phyloP scores from a whole-genome alignment of 2,329 filamentous ascomycete genomes.

The Fusarium bactridioides region DNA sequence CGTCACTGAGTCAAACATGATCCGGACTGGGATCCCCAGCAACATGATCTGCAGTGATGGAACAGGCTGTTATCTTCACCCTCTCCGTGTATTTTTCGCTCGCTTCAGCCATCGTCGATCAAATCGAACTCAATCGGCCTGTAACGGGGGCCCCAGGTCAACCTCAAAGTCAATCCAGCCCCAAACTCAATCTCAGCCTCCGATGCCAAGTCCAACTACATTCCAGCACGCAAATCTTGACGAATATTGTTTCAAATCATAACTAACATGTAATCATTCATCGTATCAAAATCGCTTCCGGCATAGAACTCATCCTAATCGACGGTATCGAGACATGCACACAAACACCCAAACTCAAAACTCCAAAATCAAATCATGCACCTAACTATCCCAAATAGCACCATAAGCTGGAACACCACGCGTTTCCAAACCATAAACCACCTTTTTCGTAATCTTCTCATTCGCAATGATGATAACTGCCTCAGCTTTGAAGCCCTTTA shows the following conservation, averaged over 20 bases:
- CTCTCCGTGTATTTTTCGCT: not conserved
- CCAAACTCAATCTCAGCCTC: constrained; percentile 8
- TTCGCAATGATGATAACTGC: constrained; percentile 79
- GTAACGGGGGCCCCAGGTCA: not conserved
- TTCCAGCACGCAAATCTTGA: not conserved
- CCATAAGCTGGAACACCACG: constrained; percentile 74
- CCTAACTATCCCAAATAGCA: constrained; percentile 71
- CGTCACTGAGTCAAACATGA: not conserved
- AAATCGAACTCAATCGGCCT: constrained; percentile 15
- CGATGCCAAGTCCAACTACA: constrained; percentile 2
- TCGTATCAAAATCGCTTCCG: constrained; percentile 1
- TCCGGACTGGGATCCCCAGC: not conserved
- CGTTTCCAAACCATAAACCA: constrained; percentile 74
- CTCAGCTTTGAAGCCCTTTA: constrained; percentile 65
- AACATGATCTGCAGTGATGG: not conserved
- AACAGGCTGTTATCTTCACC: not conserved
- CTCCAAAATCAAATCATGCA: not conserved
- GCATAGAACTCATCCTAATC: not conserved
- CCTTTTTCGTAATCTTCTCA: constrained; percentile 69
- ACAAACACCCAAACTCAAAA: not conserved
- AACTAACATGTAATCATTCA: constrained; percentile 11
- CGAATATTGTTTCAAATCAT: not conserved
- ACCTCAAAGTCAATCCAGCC: not conserved
- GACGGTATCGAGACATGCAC: not conserved
- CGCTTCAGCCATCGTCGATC: not conserved